Percentiles rank a stretch among this genome's conserved stretches.
Evolutionary conservation across 306 rosid species (phyloP).

Genomic region (Pyrus communis): DNA sequence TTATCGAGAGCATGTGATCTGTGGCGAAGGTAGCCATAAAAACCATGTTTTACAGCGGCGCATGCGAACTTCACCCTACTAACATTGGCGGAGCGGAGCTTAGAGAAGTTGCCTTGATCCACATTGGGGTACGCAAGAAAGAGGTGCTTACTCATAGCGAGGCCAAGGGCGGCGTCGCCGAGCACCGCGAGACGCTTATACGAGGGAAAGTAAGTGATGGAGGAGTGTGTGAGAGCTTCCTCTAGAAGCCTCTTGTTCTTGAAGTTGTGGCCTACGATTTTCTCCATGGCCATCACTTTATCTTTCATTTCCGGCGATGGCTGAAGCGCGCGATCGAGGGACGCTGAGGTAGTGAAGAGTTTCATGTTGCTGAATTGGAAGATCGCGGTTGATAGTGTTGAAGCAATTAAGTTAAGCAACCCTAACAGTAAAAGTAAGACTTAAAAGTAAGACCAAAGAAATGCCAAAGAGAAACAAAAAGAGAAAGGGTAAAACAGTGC

Average conservation of each 20-base stretch:
- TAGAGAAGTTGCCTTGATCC: conserved; percentile 43
- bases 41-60: conserved; percentile 41
- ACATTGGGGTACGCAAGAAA: conserved; percentile 33
- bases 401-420: too few relatives aligned
- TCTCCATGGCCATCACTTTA: conserved; percentile 23
- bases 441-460: too few relatives aligned
- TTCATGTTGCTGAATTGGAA: too few relatives aligned
- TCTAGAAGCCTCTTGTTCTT: conserved; percentile 45
- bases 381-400: too few relatives aligned
- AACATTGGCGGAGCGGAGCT: conserved; percentile 59
- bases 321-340: not conserved
- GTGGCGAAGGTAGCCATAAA: conserved; percentile 37
- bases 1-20: conserved; percentile 17
- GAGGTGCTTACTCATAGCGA: conserved; percentile 37
- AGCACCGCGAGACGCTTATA: conserved; percentile 65
- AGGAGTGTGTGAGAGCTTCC: conserved; percentile 71
- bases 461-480: too few relatives aligned
- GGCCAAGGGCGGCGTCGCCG: conserved; percentile 57
- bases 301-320: conserved; percentile 15
- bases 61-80: conserved; percentile 82
- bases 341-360: too few relatives aligned
- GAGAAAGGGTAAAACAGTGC: too few relatives aligned
- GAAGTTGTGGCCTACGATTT: conserved; percentile 32
- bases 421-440: too few relatives aligned
- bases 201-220: conserved; percentile 16